Conservation (phyloP, 176 grass and related monocot species). For the Saccharum officinarum region DNA sequence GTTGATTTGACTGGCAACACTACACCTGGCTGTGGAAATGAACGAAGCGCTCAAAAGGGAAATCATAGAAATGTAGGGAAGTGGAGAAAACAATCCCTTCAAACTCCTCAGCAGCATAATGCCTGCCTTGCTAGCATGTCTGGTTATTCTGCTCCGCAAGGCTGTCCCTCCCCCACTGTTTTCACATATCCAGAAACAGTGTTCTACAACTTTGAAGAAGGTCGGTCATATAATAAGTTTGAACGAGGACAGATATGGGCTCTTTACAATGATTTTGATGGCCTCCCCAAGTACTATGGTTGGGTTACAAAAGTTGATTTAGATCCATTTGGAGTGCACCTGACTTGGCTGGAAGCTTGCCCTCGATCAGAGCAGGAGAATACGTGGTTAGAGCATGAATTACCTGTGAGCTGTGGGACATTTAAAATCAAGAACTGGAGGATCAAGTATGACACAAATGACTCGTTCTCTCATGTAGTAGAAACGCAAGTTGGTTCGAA, state of each 20-base stretch:
- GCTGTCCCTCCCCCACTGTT: neutral
- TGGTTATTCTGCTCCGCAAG: conserved; percentile 2
- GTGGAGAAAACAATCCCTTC: neutral
- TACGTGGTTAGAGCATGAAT: no score
- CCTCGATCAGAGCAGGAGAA: no score
- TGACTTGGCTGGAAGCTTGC: no score
- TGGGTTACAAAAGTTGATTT: no score
- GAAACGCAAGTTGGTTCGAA: neutral
- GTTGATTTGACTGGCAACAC: conserved; percentile 35
- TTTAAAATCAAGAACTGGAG: conserved; percentile 52
- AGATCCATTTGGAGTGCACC: no score
- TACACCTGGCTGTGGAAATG: conserved; percentile 6
- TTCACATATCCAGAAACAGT: conserved; percentile 67
- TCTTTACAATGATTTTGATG: conserved; percentile 74
- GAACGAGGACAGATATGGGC: conserved; percentile 88
- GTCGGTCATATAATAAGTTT: conserved; percentile 46
- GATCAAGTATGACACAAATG: conserved; percentile 34
- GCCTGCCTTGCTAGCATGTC: neutral
- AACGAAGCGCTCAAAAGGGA: conserved; percentile 20
- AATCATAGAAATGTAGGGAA: neutral
- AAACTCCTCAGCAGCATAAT: neutral
- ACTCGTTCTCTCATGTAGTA: conserved; percentile 77
- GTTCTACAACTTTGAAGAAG: conserved; percentile 65
- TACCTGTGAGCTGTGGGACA: conserved; percentile 57
- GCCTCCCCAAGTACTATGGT: conserved; percentile 3